Percentiles rank a stretch among this genome's conserved stretches.
Conservation (phyloP, 371 early-diverging fungal species). For the Apophysomyces trapeziformis region DNA sequence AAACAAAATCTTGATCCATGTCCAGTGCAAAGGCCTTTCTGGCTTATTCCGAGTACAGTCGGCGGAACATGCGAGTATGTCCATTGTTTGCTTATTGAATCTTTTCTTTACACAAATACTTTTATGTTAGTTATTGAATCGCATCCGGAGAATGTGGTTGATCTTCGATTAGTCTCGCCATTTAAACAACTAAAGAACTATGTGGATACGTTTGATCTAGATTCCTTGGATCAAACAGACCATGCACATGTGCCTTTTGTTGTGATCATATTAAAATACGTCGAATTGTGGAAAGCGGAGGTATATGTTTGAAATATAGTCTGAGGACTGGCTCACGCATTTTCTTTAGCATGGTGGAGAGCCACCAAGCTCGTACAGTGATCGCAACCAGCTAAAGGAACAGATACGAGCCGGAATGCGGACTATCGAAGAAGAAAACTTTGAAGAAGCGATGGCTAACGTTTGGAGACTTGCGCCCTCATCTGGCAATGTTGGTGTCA, state of each 20-base stretch:
- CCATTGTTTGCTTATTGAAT: background rate
- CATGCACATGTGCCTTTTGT: constrained; percentile 86
- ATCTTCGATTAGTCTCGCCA: constrained; percentile 84
- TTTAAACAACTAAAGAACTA: constrained; percentile 72
- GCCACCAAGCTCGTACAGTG: constrained; percentile 61
- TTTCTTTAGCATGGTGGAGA: constrained; percentile 47
- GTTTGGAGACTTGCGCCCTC: constrained; percentile 57
- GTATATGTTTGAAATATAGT: constrained; percentile 1
- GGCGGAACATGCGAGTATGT: constrained; percentile 76
- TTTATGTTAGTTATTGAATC: constrained; percentile 79
- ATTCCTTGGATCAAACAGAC: constrained; percentile 65
- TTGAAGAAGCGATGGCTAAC: constrained; percentile 79
- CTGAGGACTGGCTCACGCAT: background rate
- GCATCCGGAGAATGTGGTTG: constrained; percentile 79
- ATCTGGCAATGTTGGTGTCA: constrained; percentile 2
- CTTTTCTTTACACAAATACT: background rate
- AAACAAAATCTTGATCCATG: constrained; percentile 70
- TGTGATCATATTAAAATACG: constrained; percentile 75
- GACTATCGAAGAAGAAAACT: constrained; percentile 81
- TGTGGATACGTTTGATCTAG: constrained; percentile 68
- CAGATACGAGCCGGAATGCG: constrained; percentile 61
- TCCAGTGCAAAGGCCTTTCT: constrained; percentile 74
- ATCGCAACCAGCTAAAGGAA: constrained; percentile 71
- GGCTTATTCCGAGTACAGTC: constrained; percentile 71
- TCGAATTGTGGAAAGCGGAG: constrained; percentile 69